Base-by-base conservation (phyloP, 495 filamentous ascomycete genomes). In the Annulohypoxylon nitens region DNA sequence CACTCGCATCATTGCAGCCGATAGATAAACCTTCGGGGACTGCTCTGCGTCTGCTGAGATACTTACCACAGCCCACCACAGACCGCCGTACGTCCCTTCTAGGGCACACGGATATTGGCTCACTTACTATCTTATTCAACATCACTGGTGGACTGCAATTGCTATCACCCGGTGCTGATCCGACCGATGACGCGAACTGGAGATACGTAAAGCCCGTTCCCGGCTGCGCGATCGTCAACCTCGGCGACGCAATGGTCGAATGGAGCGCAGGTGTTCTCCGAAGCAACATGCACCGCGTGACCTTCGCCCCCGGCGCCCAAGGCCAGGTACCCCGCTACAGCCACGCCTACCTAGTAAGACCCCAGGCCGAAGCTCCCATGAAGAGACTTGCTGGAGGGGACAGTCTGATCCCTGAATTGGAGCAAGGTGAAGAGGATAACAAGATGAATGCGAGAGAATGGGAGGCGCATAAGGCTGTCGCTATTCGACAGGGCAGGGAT, bases 161-260 rank as follows among this genome's bases (percentile, higher is more conserved):
- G n/a, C 51, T 70, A 1, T 18, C 26, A 2, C 73, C 73, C 4
- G 59, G 59, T 2, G 23, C 18, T 8, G 26, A 14, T 45, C 61
- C 55, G 2, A 57, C 57, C 41, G 64, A 71, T 23, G 59, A 69
- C 23, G 20, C 16, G 33, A 61, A 61, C 4, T 90, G 88, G 88
- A 67, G 76, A 1, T 90, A 86, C 69, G 88, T 91, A 3, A 77
- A 80, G 14, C 88, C 89, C 0, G 67, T 88, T 1, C 82, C 82
- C 0, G 86, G 87, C 0, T 83, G 85, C 62, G 80, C 81, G 3
- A 85, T 91, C 18, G 80, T 90, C 33, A 91, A 91, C 70, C 81
- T 91, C 0, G 89, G 88, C 0, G 89, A 91, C 62, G 85, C 88
- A n/a, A 82, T 90, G 81, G 85, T 86, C 5, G 87, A 88, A 55